A percentile compares a stretch with the other conserved stretches of the same genome.
phyloP scores from a whole-genome alignment of 1,284 basidiomycete genomes.

The Irpex rosettiformis region DNA sequence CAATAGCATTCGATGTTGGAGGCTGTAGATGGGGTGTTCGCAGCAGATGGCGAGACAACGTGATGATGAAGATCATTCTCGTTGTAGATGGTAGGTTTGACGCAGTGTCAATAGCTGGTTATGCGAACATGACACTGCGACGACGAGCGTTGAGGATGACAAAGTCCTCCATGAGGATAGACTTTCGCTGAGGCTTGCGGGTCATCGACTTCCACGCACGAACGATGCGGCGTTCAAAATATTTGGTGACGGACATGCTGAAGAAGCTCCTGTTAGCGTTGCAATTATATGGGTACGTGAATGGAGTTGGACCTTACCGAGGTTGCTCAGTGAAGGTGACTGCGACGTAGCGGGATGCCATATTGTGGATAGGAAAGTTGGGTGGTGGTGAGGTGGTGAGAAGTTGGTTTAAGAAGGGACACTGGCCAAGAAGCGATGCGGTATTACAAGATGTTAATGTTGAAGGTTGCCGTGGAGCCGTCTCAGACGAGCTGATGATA shows the following conservation, averaged over 20 bases:
- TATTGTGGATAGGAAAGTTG: neutral
- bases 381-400: neutral
- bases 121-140: conserved; percentile 39
- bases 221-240: conserved; percentile 54
- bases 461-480: neutral
- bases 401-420: neutral
- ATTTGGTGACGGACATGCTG: conserved; percentile 41
- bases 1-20: neutral
- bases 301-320: conserved; percentile 19
- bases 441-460: neutral
- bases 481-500: conserved; percentile 1
- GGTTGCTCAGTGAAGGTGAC: conserved; percentile 21
- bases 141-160: conserved; percentile 54
- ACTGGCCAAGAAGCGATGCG: neutral
- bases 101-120: neutral
- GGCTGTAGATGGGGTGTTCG: too few relatives aligned
- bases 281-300: neutral
- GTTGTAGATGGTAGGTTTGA: neutral
- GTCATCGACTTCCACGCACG: conserved; percentile 56
- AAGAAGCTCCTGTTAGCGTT: neutral
- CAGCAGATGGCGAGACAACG: neutral
- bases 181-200: conserved; percentile 47
- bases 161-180: conserved; percentile 55
- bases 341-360: conserved; percentile 19
- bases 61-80: neutral